These are phyloP conservation scores for Brassica incana DNA, from an alignment of 345 rosid species.

Conservation along the genomic window DNA sequence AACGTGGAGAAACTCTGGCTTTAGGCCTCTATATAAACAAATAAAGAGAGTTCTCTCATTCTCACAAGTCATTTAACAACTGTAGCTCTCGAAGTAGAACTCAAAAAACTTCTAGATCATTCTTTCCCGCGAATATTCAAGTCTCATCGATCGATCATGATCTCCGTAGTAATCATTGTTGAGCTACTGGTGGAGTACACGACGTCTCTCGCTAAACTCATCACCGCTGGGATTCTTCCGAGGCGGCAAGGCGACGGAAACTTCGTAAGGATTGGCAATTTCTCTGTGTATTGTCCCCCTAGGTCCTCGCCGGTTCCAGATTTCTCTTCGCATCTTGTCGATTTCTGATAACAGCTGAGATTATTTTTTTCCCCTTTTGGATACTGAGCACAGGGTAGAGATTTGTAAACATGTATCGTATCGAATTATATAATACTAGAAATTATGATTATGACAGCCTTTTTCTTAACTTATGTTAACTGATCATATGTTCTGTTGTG, in stretches of 20 bases:
- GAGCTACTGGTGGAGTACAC: conserved; percentile 57
- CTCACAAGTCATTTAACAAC: conserved; percentile 17
- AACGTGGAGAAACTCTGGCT: not conserved
- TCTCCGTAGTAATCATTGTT: conserved; percentile 43
- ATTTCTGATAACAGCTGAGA: conserved; percentile 15
- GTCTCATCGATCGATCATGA: conserved; percentile 38
- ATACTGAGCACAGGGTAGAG: not conserved
- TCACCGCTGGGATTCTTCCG: conserved; percentile 36
- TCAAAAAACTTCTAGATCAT: not conserved
- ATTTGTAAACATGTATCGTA: not conserved
- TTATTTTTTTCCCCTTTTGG: not conserved
- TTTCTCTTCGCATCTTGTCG: conserved; percentile 28
- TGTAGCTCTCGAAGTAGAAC: not conserved
- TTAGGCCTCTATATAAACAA: not conserved
- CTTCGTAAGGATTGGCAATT: conserved; percentile 11
- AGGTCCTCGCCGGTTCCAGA: conserved; percentile 23
- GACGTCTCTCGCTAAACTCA: conserved; percentile 46
- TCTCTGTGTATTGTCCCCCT: conserved; percentile 24
- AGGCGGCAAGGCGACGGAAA: conserved; percentile 12
- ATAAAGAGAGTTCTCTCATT: not conserved
- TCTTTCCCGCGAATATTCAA: not conserved
- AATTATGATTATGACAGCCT: not conserved
- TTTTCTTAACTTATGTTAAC: not conserved
- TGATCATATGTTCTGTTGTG: not conserved
- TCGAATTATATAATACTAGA: conserved; percentile 5